Percentiles rank a stretch among this genome's conserved stretches.
These are phyloP conservation scores for Maudiozyma saulgeensis DNA, from an alignment of 805 yeast species.

Conservation along the genomic window DNA sequence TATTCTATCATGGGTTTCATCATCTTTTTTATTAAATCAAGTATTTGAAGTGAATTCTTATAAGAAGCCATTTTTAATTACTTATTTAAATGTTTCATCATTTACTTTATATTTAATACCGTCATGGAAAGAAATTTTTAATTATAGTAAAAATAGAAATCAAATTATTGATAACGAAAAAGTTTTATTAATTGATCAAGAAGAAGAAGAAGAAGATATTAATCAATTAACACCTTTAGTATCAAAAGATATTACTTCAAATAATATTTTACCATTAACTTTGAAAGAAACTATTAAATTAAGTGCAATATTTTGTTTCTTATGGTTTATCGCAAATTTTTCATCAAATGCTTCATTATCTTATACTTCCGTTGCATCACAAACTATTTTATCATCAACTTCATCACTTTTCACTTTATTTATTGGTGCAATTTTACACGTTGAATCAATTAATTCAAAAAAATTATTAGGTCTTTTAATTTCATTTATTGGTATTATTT, in stretches of 20 bases:
- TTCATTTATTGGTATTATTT: constrained; percentile 68
- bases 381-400: constrained; percentile 85
- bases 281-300: constrained; percentile 54
- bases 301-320: constrained; percentile 63
- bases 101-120: constrained; percentile 69
- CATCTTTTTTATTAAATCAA: constrained; percentile 71
- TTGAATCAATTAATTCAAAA: constrained; percentile 53
- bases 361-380: constrained; percentile 84
- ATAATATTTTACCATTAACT: background rate
- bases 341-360: constrained; percentile 74
- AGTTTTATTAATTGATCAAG: background rate
- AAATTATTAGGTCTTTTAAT: constrained; percentile 60
- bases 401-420: constrained; percentile 81
- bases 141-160: constrained; percentile 8
- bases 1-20: constrained; percentile 76
- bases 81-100: constrained; percentile 78
- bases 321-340: constrained; percentile 84
- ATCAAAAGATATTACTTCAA: background rate
- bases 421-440: constrained; percentile 56
- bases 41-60: constrained; percentile 54
- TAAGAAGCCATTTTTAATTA: constrained; percentile 82
- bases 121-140: background rate
- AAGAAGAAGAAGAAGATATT: background rate
- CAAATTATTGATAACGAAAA: background rate
- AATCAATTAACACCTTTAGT: background rate